Conservation (phyloP, 306 rosid species). For the Quercus agrifolia region DNA sequence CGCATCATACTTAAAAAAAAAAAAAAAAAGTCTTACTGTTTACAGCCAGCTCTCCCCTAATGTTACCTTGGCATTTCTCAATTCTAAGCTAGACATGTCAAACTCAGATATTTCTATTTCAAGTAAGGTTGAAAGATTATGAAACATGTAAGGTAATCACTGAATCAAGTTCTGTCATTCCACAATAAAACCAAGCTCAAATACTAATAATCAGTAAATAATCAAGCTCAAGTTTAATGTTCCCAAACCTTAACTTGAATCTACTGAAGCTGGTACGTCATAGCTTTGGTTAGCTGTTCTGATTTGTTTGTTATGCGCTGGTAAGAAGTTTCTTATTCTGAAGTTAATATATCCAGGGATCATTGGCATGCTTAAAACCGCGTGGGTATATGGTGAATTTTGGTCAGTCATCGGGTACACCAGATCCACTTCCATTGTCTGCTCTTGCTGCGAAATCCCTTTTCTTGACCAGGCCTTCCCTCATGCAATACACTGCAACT, state of each 20-base stretch:
- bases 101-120: background rate
- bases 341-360: constrained; percentile 50
- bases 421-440: constrained; percentile 84
- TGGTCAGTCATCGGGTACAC: constrained; percentile 84
- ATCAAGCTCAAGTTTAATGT: too few relatives aligned
- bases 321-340: too few relatives aligned
- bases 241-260: background rate
- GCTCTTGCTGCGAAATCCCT: constrained; percentile 60
- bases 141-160: background rate
- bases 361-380: constrained; percentile 64
- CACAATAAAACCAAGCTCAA: background rate
- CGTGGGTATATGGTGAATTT: constrained; percentile 80
- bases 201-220: too few relatives aligned
- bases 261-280: background rate
- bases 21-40: background rate
- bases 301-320: background rate
- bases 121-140: background rate
- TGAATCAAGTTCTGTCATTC: background rate
- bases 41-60: background rate
- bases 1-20: too few relatives aligned
- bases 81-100: background rate
- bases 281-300: background rate
- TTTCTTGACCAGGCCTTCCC: constrained; percentile 77
- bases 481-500: constrained; percentile 52
- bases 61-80: background rate